A percentile compares a stretch with the other conserved stretches of the same genome.
These are phyloP conservation scores for thale cress (Arabidopsis thaliana) DNA, from an alignment of 345 rosid species.

Conservation along the genomic window DNA sequence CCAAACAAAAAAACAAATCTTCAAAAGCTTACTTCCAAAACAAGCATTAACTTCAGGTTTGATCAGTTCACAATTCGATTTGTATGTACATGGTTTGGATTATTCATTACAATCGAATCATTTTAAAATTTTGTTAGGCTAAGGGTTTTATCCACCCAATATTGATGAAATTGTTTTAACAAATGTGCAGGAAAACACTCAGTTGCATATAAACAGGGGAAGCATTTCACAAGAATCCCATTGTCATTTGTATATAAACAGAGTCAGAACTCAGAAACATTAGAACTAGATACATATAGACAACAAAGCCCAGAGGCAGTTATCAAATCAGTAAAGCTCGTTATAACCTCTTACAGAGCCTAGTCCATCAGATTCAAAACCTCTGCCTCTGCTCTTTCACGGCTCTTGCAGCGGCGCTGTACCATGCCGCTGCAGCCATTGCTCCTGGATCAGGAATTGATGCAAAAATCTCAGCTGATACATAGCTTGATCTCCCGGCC, in stretches of 20 bases:
- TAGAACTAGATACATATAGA: slow-evolving; percentile 22
- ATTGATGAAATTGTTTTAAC: no score
- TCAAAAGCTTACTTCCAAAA: no score
- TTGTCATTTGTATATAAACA: slow-evolving; percentile 3
- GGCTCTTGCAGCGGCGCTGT: slow-evolving; percentile 83
- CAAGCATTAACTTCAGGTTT: no score
- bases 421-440: slow-evolving; percentile 89
- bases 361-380: slow-evolving; percentile 19
- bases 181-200: neutral
- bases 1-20: no score
- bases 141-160: no score
- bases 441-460: slow-evolving; percentile 92
- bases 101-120: no score
- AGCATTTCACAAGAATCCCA: neutral
- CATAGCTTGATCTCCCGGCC: slow-evolving; percentile 85
- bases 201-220: neutral
- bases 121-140: no score
- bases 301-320: neutral
- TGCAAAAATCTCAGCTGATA: slow-evolving; percentile 59
- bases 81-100: no score
- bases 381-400: slow-evolving; percentile 50
- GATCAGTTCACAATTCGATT: no score
- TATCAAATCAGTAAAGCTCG: slow-evolving; percentile 17
- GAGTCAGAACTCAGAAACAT: neutral
- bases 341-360: neutral